Evolutionary conservation across 2,329 filamentous ascomycete genomes (phyloP).

Genomic region (Teratosphaeria destructans): DNA sequence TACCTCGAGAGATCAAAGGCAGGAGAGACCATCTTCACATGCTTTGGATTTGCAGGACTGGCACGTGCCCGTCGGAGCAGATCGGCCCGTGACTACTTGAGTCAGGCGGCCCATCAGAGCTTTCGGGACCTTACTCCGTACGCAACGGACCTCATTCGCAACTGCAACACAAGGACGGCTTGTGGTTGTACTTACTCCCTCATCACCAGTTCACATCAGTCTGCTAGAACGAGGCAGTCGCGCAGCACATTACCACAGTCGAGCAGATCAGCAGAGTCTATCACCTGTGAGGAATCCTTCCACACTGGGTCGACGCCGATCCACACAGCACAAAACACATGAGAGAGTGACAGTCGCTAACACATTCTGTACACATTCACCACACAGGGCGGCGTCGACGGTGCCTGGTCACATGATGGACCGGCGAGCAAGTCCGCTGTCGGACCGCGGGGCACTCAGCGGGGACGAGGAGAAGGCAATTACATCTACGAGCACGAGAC

Average conservation of each 20-base stretch:
- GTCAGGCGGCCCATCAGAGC: background rate
- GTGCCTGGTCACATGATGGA: constrained; percentile 26
- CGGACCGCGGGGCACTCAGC: constrained; percentile 71
- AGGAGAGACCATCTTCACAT: background rate
- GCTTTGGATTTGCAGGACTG: background rate
- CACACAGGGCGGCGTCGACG: constrained; percentile 14
- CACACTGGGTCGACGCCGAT: constrained; percentile 16
- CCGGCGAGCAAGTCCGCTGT: constrained; percentile 57
- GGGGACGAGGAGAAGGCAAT: constrained; percentile 74
- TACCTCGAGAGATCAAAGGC: background rate
- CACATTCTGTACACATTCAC: constrained; percentile 13
- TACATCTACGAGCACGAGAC: constrained; percentile 56
- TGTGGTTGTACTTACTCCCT: background rate
- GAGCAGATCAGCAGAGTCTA: background rate
- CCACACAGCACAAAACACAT: constrained; percentile 4
- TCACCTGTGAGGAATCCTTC: constrained; percentile 8
- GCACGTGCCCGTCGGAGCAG: background rate
- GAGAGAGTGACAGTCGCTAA: constrained; percentile 15
- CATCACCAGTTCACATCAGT: background rate
- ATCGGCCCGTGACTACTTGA: background rate
- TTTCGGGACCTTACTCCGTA: background rate
- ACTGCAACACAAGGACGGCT: background rate
- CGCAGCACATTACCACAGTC: background rate
- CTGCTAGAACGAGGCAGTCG: background rate
- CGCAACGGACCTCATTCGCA: background rate